A percentile compares a stretch with the other conserved stretches of the same genome.
Evolutionary conservation across 768 basidiomycete genomes (phyloP).

Genomic region (Lentinula lateritia): DNA sequence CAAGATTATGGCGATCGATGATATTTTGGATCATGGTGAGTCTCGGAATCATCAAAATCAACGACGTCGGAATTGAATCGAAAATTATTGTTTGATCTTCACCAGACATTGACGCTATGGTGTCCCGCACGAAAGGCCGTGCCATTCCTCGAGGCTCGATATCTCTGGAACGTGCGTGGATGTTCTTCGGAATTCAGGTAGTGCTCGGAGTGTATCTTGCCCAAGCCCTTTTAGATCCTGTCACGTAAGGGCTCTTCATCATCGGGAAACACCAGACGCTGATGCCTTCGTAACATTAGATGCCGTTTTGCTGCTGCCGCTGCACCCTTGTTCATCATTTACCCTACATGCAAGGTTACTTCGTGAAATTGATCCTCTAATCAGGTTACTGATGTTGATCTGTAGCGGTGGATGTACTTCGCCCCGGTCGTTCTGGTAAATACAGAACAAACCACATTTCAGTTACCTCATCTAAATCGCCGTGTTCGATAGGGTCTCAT

Average conservation of each 20-base stretch:
- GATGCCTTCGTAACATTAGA: neutral
- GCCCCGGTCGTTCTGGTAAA: constrained; percentile 24
- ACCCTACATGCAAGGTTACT: constrained; percentile 27
- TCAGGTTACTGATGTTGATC: neutral
- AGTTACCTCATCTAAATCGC: neutral
- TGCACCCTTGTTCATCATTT: constrained; percentile 23
- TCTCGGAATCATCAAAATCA: neutral
- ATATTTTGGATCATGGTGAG: constrained; percentile 6
- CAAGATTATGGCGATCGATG: constrained; percentile 8
- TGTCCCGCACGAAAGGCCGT: constrained; percentile 5
- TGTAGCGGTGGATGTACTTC: constrained; percentile 23
- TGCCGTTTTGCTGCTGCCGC: neutral
- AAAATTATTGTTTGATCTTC: neutral
- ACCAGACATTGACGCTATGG: constrained; percentile 5
- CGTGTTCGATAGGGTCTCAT: constrained; percentile 20
- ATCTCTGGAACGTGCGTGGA: constrained; percentile 7
- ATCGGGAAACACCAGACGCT: too few relatives aligned
- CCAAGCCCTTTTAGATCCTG: constrained; percentile 2
- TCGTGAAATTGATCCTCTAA: too few relatives aligned
- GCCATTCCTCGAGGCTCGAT: constrained; percentile 6
- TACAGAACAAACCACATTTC: neutral
- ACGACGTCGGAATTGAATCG: neutral
- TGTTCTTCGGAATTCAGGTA: constrained; percentile 5
- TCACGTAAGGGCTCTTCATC: neutral
- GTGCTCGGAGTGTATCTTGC: constrained; percentile 3